Evolutionary conservation across 495 filamentous ascomycete genomes (phyloP).

Genomic region (Xylona heveae): DNA sequence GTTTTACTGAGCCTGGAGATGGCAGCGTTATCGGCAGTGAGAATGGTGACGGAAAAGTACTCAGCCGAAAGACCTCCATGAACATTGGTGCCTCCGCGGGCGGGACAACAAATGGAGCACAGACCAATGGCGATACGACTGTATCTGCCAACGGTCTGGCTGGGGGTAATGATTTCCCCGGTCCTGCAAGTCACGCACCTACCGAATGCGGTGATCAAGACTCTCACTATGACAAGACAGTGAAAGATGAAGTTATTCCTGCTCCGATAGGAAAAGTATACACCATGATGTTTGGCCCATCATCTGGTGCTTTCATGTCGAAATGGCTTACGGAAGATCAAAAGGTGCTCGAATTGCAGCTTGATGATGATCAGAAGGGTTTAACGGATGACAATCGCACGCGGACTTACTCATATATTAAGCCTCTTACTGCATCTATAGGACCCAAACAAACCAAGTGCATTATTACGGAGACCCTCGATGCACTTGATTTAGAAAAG

Average conservation of each 20-base stretch:
- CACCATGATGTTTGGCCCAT: constrained; percentile 63
- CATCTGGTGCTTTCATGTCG: constrained; percentile 54
- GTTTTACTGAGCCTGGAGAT: constrained; percentile 37
- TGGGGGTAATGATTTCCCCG: constrained; percentile 51
- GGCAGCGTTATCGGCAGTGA: constrained; percentile 41
- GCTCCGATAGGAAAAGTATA: constrained; percentile 89
- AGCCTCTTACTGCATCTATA: constrained; percentile 62
- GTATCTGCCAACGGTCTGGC: constrained; percentile 27
- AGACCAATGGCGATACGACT: constrained; percentile 32
- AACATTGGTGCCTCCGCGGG: constrained; percentile 16
- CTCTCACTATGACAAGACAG: constrained; percentile 60
- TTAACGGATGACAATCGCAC: constrained; percentile 49
- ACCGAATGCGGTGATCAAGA: constrained; percentile 63
- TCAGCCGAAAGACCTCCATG: constrained; percentile 6
- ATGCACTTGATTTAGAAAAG: constrained; percentile 71
- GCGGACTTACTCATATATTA: constrained; percentile 73
- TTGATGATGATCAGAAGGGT: constrained; percentile 62
- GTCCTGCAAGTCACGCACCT: constrained; percentile 59
- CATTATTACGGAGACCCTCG: constrained; percentile 63
- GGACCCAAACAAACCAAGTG: constrained; percentile 94
- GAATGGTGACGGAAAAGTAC: constrained; percentile 9
- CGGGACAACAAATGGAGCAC: constrained; percentile 15
- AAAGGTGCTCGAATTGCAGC: constrained; percentile 67
- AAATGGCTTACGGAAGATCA: constrained; percentile 76
- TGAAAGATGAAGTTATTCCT: constrained; percentile 69